Percentiles rank a stretch among this genome's conserved stretches.
phyloP scores from a whole-genome alignment of 352 stramenopile species.

The Thalassiosira pacifica region DNA sequence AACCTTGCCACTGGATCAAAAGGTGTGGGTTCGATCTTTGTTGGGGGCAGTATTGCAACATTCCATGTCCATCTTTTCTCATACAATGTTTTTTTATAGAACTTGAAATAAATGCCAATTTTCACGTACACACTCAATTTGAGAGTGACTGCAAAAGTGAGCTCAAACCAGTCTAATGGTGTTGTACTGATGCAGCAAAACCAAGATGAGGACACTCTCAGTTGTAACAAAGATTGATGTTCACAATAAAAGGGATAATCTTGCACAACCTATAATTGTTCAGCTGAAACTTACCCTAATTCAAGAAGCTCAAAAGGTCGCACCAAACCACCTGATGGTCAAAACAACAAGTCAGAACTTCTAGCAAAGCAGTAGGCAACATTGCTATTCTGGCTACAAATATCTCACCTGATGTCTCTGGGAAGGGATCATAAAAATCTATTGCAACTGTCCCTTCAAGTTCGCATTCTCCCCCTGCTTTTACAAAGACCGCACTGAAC shows the following conservation, averaged over 20 bases:
- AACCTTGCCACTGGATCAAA: neutral
- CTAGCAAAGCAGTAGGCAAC: too few relatives aligned
- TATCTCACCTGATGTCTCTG: too few relatives aligned
- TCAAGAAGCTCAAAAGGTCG: constrained; percentile 54
- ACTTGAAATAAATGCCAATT: constrained; percentile 36
- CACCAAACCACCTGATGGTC: too few relatives aligned
- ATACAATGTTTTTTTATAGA: constrained; percentile 24
- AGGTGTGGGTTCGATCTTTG: neutral
- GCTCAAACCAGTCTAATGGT: constrained; percentile 63
- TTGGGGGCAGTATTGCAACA: constrained; percentile 17
- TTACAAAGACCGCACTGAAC: constrained; percentile 47
- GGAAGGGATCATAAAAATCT: constrained; percentile 60
- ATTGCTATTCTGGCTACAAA: too few relatives aligned
- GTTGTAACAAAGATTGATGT: neutral
- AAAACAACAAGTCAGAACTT: too few relatives aligned
- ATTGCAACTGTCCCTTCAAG: constrained; percentile 42
- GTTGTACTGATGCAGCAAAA: too few relatives aligned
- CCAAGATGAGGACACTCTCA: neutral
- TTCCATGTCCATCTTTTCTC: neutral
- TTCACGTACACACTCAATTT: constrained; percentile 36
- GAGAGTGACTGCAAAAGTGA: constrained; percentile 41
- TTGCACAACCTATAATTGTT: too few relatives aligned
- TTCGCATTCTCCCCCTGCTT: constrained; percentile 27
- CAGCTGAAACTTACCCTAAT: too few relatives aligned
- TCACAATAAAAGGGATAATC: neutral